Evolutionary conservation across 73 alveolate genomes (phyloP).

Genomic region (Uronychia binucleata): DNA sequence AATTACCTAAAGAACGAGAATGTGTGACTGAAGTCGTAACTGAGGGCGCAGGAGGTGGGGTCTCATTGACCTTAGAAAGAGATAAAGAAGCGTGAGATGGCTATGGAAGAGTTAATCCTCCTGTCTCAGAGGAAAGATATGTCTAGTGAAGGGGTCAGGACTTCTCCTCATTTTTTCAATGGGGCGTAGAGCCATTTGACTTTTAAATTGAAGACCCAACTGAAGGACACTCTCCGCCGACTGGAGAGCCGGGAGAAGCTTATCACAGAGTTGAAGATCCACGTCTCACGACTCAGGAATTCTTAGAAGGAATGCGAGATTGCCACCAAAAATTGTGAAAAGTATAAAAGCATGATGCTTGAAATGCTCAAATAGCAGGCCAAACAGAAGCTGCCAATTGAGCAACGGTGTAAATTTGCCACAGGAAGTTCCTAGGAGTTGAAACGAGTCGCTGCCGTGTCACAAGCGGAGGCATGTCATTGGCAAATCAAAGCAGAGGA

Average conservation of each 20-base stretch:
- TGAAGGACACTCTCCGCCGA: background rate
- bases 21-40: background rate
- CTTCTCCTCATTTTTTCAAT: background rate
- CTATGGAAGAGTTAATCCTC: background rate
- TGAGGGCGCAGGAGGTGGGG: background rate
- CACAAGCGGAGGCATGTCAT: background rate
- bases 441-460: background rate
- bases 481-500: background rate
- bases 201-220: background rate
- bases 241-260: background rate
- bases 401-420: background rate
- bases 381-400: background rate
- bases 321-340: background rate
- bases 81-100: background rate
- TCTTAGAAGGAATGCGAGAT: background rate
- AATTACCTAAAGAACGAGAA: background rate
- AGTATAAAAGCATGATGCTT: background rate
- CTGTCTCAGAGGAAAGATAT: background rate
- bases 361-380: background rate
- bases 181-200: background rate
- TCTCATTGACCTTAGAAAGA: background rate
- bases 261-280: background rate
- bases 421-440: background rate
- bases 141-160: background rate
- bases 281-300: background rate